phyloP scores from a whole-genome alignment of 164 flowering plant species.

The Sedum album region DNA sequence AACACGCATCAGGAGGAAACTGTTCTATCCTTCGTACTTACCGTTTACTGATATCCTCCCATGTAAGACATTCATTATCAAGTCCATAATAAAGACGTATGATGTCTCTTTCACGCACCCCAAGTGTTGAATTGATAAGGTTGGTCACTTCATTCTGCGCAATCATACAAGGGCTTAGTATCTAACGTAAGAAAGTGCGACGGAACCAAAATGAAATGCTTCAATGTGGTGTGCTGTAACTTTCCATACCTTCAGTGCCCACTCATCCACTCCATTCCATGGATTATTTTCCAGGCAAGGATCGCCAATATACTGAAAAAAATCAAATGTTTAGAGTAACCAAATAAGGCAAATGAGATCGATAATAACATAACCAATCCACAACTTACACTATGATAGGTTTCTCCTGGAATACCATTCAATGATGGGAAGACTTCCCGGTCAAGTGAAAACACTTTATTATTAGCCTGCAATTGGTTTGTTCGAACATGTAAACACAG shows the following conservation, averaged over 20 bases:
- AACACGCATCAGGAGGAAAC: neutral
- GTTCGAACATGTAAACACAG: neutral
- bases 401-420: slow-evolving; percentile 91
- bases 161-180: neutral
- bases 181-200: neutral
- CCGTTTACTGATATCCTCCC: slow-evolving; percentile 97
- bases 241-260: slow-evolving; percentile 65
- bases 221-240: no score
- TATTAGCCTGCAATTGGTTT: slow-evolving; percentile 47
- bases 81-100: slow-evolving; percentile 87
- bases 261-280: slow-evolving; percentile 81
- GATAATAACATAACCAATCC: neutral
- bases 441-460: slow-evolving; percentile 59
- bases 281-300: slow-evolving; percentile 68
- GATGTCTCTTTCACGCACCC: slow-evolving; percentile 71
- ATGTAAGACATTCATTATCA: slow-evolving; percentile 72
- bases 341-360: neutral
- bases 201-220: neutral
- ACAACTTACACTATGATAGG: slow-evolving; percentile 76
- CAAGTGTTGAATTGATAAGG: slow-evolving; percentile 53
- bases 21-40: slow-evolving; percentile 34
- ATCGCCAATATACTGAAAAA: slow-evolving; percentile 68
- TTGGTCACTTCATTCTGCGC: slow-evolving; percentile 82
- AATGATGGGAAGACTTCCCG: slow-evolving; percentile 38
- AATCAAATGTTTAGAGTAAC: slow-evolving; percentile 1